These are phyloP conservation scores for Boletellus sp. DNA, from an alignment of 768 basidiomycete species.

Conservation along the genomic window DNA sequence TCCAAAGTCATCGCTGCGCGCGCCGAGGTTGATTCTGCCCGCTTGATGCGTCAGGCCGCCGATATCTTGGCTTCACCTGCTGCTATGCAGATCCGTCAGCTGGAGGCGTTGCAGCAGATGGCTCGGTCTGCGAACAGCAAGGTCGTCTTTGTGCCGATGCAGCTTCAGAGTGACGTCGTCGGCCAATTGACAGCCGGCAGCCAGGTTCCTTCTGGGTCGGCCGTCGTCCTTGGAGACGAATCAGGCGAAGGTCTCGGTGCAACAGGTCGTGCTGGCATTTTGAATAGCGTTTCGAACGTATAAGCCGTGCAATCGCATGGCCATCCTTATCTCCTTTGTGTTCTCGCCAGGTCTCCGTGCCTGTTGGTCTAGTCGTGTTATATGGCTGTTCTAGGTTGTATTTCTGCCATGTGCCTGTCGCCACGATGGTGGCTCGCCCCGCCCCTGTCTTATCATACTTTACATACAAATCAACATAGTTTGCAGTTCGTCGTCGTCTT, in stretches of 20 bases:
- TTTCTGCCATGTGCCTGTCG: neutral
- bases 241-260: conserved; percentile 22
- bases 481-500: neutral
- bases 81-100: conserved; percentile 96
- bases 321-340: neutral
- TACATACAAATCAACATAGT: conserved; percentile 7
- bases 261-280: conserved; percentile 23
- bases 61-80: conserved; percentile 93
- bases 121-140: conserved; percentile 85
- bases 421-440: neutral
- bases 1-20: conserved; percentile 94
- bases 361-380: neutral
- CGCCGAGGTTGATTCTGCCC: conserved; percentile 92
- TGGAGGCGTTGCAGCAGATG: conserved; percentile 96
- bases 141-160: conserved; percentile 94
- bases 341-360: neutral
- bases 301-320: conserved; percentile 5
- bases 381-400: conserved; percentile 13
- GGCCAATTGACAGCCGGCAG: conserved; percentile 39
- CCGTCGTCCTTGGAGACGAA: conserved; percentile 20
- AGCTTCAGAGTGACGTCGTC: conserved; percentile 71
- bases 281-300: conserved; percentile 24
- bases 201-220: conserved; percentile 23
- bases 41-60: conserved; percentile 95
- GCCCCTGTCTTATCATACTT: conserved; percentile 1